Evolutionary conservation across 2,329 filamentous ascomycete species (phyloP).

Genomic region (Sporothrix globosa): DNA sequence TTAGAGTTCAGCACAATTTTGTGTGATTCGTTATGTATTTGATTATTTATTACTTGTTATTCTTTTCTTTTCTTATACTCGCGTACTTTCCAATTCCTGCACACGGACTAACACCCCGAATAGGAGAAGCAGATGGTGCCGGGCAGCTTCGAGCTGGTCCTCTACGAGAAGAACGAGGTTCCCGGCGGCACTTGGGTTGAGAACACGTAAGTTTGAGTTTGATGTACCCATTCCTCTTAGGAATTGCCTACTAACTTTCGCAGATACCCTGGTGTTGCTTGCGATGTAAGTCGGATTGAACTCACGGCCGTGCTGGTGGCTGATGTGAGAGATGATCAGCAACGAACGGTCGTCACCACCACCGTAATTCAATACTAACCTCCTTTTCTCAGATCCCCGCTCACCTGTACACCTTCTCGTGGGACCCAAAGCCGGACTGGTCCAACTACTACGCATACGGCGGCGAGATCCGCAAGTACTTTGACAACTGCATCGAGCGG

Average conservation of each 20-base stretch:
- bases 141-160: conserved; percentile 42
- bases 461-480: conserved; percentile 40
- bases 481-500: conserved; percentile 42
- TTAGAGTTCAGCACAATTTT: too few relatives aligned
- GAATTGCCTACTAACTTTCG: neutral
- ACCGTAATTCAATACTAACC: neutral
- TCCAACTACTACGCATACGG: conserved; percentile 41
- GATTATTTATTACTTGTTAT: neutral
- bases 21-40: too few relatives aligned
- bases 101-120: conserved; percentile 10
- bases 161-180: conserved; percentile 55
- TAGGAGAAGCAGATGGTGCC: conserved; percentile 45
- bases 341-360: too few relatives aligned
- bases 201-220: conserved; percentile 46
- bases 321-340: too few relatives aligned
- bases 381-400: conserved; percentile 29
- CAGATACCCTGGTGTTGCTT: conserved; percentile 48
- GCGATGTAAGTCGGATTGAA: conserved; percentile 39
- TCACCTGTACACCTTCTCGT: conserved; percentile 48
- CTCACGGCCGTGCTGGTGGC: neutral
- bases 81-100: neutral
- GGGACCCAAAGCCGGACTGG: conserved; percentile 43
- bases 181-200: conserved; percentile 57
- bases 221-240: neutral
- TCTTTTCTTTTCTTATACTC: neutral